Percentiles rank a stretch among this genome's conserved stretches.
Evolutionary conservation across 257 asterid species (phyloP).

Genomic region (Petunia axillaris): DNA sequence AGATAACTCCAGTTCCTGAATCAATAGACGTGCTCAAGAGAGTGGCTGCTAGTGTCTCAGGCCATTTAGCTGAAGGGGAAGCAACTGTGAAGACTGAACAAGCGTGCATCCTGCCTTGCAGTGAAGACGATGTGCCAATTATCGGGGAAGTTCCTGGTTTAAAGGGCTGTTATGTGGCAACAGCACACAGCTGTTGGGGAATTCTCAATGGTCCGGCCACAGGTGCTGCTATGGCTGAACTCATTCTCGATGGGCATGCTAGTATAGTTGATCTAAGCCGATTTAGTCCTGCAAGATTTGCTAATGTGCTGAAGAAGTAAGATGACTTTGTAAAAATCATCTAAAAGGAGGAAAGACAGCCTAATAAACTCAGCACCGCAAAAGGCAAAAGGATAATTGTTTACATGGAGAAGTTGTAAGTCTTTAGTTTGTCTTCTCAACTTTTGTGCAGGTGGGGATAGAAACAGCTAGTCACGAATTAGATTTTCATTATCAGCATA

Average conservation of each 20-base stretch:
- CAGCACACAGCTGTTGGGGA: constrained; percentile 97
- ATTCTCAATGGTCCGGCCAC: constrained; percentile 95
- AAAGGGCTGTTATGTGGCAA: constrained; percentile 77
- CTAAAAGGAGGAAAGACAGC: not conserved
- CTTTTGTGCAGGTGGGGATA: not conserved
- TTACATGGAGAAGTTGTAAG: not conserved
- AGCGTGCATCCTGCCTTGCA: constrained; percentile 87
- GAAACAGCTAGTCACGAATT: not conserved
- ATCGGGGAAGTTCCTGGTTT: constrained; percentile 82
- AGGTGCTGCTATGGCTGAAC: constrained; percentile 83
- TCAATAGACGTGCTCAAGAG: constrained; percentile 64
- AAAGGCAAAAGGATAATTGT: not conserved
- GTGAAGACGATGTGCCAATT: constrained; percentile 71
- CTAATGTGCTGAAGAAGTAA: constrained; percentile 26
- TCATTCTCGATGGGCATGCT: constrained; percentile 62
- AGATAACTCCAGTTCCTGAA: constrained; percentile 61
- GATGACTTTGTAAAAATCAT: not conserved
- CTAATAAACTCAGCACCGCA: not conserved
- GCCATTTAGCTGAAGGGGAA: constrained; percentile 68
- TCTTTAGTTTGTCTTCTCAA: not conserved
- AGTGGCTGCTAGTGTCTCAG: constrained; percentile 73
- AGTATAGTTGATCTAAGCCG: constrained; percentile 58
- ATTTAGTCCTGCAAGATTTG: constrained; percentile 68
- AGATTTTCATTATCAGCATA: not conserved
- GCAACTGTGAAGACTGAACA: constrained; percentile 81